phyloP scores from a whole-genome alignment of 2,329 filamentous ascomycete species.

The Tolypocladium inflatum region DNA sequence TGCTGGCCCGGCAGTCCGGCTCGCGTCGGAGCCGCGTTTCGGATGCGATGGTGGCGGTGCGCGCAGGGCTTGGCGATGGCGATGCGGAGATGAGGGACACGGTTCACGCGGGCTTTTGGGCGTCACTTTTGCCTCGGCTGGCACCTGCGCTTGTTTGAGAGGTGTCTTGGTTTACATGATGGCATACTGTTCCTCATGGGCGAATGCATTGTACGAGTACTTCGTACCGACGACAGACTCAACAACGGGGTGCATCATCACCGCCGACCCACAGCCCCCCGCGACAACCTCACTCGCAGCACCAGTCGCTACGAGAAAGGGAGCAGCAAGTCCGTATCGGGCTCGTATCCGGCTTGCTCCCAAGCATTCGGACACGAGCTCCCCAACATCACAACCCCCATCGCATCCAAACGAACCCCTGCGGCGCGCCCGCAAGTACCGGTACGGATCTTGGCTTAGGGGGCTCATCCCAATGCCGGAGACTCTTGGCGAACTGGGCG shows the following conservation, averaged over 20 bases:
- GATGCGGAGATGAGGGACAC: background rate
- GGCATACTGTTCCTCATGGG: background rate
- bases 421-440: background rate
- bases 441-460: background rate
- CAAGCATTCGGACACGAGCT: background rate
- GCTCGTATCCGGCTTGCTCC: background rate
- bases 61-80: background rate
- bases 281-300: background rate
- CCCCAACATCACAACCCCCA: too few relatives aligned
- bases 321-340: background rate
- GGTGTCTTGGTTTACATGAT: background rate
- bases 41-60: background rate
- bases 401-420: background rate
- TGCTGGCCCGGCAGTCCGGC: background rate
- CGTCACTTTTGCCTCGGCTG: background rate
- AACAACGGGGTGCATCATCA: background rate
- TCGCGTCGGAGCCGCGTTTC: background rate
- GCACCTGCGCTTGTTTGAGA: background rate
- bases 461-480: background rate
- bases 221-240: background rate
- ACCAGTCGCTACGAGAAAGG: background rate
- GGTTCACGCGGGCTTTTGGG: background rate
- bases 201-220: background rate
- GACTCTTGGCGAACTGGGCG: background rate
- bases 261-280: background rate